phyloP scores from a whole-genome alignment of 2,329 filamentous ascomycete species.

The Nakataea oryzae region DNA sequence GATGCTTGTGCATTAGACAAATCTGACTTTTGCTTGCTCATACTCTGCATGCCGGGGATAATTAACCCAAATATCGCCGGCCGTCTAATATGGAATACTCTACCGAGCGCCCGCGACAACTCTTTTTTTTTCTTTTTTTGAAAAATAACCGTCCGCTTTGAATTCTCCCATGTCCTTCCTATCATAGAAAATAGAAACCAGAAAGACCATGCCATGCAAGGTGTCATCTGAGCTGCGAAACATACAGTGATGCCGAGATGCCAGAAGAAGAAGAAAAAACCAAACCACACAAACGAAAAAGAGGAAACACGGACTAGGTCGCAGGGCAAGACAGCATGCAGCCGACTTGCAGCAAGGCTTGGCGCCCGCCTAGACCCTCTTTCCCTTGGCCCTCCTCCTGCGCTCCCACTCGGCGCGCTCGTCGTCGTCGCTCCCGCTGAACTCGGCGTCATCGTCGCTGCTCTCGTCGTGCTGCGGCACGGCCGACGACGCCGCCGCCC shows the following conservation, averaged over 20 bases:
- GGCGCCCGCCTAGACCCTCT: constrained; percentile 12
- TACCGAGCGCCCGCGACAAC: background rate
- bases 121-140: background rate
- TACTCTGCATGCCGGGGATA: background rate
- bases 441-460: constrained; percentile 41
- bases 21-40: no score
- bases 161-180: background rate
- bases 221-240: background rate
- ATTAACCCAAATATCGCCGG: background rate
- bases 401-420: constrained; percentile 53
- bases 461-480: constrained; percentile 8
- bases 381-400: constrained; percentile 30
- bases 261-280: background rate
- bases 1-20: background rate
- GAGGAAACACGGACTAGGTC: no score
- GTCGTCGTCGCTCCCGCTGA: constrained; percentile 54
- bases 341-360: background rate
- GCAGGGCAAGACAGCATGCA: no score
- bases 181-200: background rate
- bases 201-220: background rate
- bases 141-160: no score
- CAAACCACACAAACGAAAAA: background rate
- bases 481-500: constrained; percentile 7
- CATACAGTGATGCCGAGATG: background rate
- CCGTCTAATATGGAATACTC: background rate